Conservation (phyloP, 2,329 filamentous ascomycete species). For the Penicillium verrucosum region DNA sequence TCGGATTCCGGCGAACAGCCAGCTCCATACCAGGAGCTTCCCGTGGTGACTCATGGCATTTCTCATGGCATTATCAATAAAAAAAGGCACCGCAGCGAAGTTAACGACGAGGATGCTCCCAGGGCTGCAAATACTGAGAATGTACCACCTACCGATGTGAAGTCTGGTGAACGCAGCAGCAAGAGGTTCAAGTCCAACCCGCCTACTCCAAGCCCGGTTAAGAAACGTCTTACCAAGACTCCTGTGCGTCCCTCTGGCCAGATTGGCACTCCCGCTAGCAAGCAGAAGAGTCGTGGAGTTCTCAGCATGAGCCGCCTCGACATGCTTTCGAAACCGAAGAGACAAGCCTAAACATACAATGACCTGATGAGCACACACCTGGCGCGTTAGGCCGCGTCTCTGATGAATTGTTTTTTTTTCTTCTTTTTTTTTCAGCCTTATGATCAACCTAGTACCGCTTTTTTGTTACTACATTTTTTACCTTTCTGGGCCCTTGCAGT, state of each 20-base stretch:
- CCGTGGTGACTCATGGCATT: conserved; percentile 40
- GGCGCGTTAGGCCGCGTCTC: conserved; percentile 10
- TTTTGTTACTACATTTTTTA: conserved; percentile 2
- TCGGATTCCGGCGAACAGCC: conserved; percentile 25
- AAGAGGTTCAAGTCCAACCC: conserved; percentile 38
- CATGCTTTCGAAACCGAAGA: conserved; percentile 47
- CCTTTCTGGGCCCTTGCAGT: neutral
- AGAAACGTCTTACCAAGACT: conserved; percentile 32
- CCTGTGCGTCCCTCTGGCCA: conserved; percentile 26
- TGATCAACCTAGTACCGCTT: neutral
- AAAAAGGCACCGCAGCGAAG: conserved; percentile 37
- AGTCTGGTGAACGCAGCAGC: conserved; percentile 28
- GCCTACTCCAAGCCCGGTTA: conserved; percentile 38
- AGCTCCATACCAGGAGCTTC: conserved; percentile 27
- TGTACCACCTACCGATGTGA: conserved; percentile 27
- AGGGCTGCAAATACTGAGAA: conserved; percentile 29
- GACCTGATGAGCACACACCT: conserved; percentile 4
- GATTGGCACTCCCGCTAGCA: conserved; percentile 30
- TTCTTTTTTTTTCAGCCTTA: neutral
- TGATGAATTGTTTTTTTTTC: neutral
- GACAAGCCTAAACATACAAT: conserved; percentile 27
- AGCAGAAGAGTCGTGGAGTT: conserved; percentile 29
- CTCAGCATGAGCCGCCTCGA: conserved; percentile 49
- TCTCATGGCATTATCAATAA: conserved; percentile 42
- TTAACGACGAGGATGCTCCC: conserved; percentile 27